phyloP scores from a whole-genome alignment of 2,329 filamentous ascomycete genomes.

The Cladosporium velox region DNA sequence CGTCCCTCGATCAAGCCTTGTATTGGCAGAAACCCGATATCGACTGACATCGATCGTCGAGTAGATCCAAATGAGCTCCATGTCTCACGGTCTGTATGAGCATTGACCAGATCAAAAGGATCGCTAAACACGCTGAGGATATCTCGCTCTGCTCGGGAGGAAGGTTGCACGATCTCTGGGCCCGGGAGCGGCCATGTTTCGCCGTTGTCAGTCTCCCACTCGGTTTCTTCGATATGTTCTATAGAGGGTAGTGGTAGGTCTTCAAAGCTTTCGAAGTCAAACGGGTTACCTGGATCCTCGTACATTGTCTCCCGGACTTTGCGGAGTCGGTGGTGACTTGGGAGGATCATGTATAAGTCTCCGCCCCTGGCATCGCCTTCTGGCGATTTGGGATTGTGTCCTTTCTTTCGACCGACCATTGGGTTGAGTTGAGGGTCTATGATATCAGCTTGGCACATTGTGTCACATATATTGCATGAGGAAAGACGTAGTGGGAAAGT shows the following conservation, averaged over 20 bases:
- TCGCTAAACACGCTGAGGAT: slow-evolving; percentile 9
- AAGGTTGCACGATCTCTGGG: background rate
- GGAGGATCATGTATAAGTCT: slow-evolving; percentile 15
- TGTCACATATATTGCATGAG: too few species aligned
- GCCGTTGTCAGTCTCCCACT: background rate
- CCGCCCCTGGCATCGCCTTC: slow-evolving; percentile 10
- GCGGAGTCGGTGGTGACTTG: slow-evolving; percentile 1
- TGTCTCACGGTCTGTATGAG: background rate
- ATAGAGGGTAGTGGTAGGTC: background rate
- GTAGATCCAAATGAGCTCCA: background rate
- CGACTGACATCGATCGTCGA: slow-evolving; percentile 17
- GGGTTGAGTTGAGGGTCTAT: background rate
- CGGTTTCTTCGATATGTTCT: background rate
- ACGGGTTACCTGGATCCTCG: slow-evolving; percentile 16
- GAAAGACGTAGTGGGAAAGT: background rate
- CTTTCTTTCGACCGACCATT: background rate
- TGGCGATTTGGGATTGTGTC: slow-evolving; percentile 13
- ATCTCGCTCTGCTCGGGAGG: background rate
- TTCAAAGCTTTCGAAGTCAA: background rate
- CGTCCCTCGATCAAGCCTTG: background rate
- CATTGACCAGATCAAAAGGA: slow-evolving; percentile 13
- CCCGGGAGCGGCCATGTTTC: background rate
- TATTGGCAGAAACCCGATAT: slow-evolving; percentile 7
- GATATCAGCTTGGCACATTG: background rate
- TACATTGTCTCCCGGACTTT: slow-evolving; percentile 15